These are phyloP conservation scores for Parvularia atlantis DNA, from an alignment of 78 protist species.

Conservation along the genomic window DNA sequence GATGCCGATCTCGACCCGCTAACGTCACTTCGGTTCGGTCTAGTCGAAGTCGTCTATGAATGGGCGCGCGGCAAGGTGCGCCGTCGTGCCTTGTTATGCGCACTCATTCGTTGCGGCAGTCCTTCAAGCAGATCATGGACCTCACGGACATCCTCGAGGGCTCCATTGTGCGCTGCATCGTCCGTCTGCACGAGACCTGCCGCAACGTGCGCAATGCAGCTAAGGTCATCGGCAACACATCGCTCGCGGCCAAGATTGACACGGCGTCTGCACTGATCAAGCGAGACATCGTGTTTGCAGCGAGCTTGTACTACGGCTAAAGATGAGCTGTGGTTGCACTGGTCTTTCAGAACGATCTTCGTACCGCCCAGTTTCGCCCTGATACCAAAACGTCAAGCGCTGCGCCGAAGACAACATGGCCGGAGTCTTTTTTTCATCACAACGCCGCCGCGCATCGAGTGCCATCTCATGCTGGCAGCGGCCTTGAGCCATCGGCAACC, in stretches of 20 bases:
- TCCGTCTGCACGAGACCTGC: slow-evolving; percentile 74
- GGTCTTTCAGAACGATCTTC: no score
- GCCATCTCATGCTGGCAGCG: no score
- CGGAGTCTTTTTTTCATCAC: no score
- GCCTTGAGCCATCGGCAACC: no score
- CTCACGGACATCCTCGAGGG: slow-evolving; percentile 75
- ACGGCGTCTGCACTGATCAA: slow-evolving; percentile 60
- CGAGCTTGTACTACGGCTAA: slow-evolving; percentile 57
- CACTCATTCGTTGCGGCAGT: no score
- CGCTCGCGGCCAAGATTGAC: slow-evolving; percentile 68
- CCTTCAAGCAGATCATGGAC: slow-evolving; percentile 54
- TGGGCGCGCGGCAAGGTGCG: slow-evolving; percentile 75
- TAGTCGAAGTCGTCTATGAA: slow-evolving; percentile 68
- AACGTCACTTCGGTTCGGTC: slow-evolving; percentile 20
- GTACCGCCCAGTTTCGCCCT: no score
- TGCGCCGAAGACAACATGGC: no score
- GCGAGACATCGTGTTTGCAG: slow-evolving; percentile 80
- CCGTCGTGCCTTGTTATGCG: neutral
- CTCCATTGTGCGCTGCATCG: slow-evolving; percentile 79
- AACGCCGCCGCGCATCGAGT: no score
- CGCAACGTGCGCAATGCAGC: slow-evolving; percentile 77
- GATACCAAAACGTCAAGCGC: no score
- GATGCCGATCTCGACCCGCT: neutral
- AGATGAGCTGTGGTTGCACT: no score
- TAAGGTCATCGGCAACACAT: slow-evolving; percentile 77